Evolutionary conservation across 1,284 basidiomycete genomes (phyloP).

Genomic region (Microbotryomycetes sp.): DNA sequence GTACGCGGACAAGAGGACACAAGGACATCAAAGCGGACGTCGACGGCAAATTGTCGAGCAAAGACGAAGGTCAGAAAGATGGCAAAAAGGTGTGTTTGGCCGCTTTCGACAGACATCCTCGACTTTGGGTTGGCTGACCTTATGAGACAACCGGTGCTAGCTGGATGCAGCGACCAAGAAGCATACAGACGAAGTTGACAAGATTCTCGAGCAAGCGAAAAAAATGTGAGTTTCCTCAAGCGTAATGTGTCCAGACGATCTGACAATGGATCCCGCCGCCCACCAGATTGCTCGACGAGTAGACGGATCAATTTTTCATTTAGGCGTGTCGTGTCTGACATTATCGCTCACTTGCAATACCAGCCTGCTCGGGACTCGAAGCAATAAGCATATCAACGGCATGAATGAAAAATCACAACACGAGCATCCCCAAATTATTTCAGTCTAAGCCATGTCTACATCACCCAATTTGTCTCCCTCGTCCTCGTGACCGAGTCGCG

Average conservation of each 20-base stretch:
- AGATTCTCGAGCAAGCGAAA: conserved; percentile 33
- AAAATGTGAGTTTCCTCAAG: conserved; percentile 21
- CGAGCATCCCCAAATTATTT: not conserved
- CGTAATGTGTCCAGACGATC: not conserved
- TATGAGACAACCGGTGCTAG: conserved; percentile 5
- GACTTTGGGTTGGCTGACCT: not conserved
- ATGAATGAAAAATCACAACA: not conserved
- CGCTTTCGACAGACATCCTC: not conserved
- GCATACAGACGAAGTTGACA: conserved; percentile 33
- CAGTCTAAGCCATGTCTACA: not conserved
- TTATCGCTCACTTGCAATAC: too few species aligned
- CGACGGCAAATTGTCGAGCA: conserved; percentile 25
- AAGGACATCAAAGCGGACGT: conserved; percentile 35
- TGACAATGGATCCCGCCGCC: not conserved
- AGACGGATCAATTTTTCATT: too few species aligned
- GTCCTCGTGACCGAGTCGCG: not conserved
- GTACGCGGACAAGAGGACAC: conserved; percentile 31
- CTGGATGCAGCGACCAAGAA: conserved; percentile 35
- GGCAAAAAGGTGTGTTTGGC: conserved; percentile 22
- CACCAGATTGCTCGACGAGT: not conserved
- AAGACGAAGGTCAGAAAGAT: conserved; percentile 29
- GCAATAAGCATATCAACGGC: not conserved
- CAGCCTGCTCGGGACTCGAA: too few species aligned
- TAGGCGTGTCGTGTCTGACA: too few species aligned
- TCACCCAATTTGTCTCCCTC: too few species aligned